Evolutionary conservation across 2,329 filamentous ascomycete species (phyloP).

Genomic region (Ophiostoma ulmi): DNA sequence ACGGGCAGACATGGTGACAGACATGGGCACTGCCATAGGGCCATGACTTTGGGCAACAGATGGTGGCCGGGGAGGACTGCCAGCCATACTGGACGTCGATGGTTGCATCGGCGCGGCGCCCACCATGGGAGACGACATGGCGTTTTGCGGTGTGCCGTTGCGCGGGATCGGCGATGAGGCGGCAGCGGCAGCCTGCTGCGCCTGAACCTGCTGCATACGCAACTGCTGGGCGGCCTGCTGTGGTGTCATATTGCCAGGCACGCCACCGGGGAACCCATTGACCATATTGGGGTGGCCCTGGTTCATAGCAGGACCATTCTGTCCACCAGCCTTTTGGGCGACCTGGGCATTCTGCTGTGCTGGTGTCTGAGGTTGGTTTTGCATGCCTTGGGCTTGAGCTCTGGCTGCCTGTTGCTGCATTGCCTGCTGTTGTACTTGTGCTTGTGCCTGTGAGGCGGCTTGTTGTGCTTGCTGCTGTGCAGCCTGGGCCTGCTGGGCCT

Average conservation of each 20-base stretch:
- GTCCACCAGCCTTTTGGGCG: constrained; percentile 26
- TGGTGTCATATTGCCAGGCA: constrained; percentile 36
- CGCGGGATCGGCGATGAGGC: constrained; percentile 63
- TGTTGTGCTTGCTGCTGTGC: constrained; percentile 27
- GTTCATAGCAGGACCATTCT: background rate
- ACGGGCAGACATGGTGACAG: constrained; percentile 58
- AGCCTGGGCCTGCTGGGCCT: constrained; percentile 25
- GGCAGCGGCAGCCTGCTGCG: constrained; percentile 50
- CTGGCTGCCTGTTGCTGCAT: constrained; percentile 27
- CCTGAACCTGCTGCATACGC: constrained; percentile 52
- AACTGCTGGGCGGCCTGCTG: constrained; percentile 39
- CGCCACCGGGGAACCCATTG: constrained; percentile 34
- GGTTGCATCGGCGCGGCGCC: constrained; percentile 58
- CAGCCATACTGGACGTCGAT: constrained; percentile 62
- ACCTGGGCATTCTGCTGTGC: constrained; percentile 28
- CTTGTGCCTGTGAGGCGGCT: constrained; percentile 20
- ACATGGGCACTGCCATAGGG: constrained; percentile 55
- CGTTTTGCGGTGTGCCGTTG: constrained; percentile 59
- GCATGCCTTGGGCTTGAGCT: constrained; percentile 28
- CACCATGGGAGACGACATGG: constrained; percentile 62
- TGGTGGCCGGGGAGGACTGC: constrained; percentile 60
- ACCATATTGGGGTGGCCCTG: constrained; percentile 35
- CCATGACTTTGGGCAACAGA: constrained; percentile 58
- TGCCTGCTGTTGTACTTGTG: constrained; percentile 30
- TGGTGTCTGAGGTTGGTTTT: constrained; percentile 26